Evolutionary conservation across 169 alveolate genomes (phyloP), one percentile per base, ranked within the genome.

Genomic region (Eimeria brunetti): DNA sequence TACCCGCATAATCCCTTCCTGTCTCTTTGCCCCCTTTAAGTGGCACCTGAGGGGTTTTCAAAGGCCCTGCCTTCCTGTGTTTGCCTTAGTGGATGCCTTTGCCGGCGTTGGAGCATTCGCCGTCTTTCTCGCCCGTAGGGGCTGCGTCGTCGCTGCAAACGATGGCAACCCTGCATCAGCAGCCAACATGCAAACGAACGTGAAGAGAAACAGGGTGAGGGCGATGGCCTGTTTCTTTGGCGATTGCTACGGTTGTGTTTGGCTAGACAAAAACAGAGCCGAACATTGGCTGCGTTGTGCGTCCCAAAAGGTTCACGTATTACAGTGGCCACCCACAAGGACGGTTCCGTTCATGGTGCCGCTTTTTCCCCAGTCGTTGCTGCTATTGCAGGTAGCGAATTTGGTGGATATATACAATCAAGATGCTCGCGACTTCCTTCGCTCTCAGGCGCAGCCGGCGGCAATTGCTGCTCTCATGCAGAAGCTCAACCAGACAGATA

Each of bases 91-190:
- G 86, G 99, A 98, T 71, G 96, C 98, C 67, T 98, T 98, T 95
- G 98, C 98, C 16, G 99, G 99, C 1, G 99, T 97, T 6, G 99
- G 99, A 7, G 98, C 98, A 30, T 97, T 98, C 91, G 98, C 98
- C 49, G 89, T 98, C 94, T 97, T 96, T 53, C 97, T 98, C 24
- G 98, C 99, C 30, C 97, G 97, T 93, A 97, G 97, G 95, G 98
- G 98, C 27, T 97, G 98, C 30, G 88, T 96, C 58, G 98, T 98
- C 56, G 97, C 97, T 86, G 98, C 99, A 1, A 98, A 98, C 95
- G 99, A 98, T 94, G 97, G 98, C 91, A 98, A 98, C 95, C 99
- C 99, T 24, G 96, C 81, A 76, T 96, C 98, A 8, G 97, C 98
- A 92, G 96, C 88, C 27, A 97, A 96, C 96, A 97, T 98, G 97